phyloP scores from a whole-genome alignment of 2,329 filamentous ascomycete genomes.

The Aulographum hederae region DNA sequence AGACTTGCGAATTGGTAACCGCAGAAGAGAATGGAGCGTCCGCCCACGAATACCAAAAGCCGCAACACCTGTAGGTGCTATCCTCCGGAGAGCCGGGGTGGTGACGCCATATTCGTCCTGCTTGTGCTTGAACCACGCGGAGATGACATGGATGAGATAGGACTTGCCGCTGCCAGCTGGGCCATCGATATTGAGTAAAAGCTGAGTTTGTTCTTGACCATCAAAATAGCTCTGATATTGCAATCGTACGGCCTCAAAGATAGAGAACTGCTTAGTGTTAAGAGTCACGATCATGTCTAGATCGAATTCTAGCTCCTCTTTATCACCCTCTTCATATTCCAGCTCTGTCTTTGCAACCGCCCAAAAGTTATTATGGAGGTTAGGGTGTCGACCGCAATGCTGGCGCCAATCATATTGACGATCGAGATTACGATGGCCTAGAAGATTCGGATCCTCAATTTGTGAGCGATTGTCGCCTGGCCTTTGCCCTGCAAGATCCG shows the following conservation, averaged over 20 bases:
- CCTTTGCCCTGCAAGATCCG: background rate
- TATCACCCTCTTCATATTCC: too few relatives aligned
- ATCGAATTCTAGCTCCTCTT: too few relatives aligned
- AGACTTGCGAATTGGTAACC: background rate
- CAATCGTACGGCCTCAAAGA: too few relatives aligned
- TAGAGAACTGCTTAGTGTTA: too few relatives aligned
- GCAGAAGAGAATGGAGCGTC: background rate
- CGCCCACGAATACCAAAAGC: background rate
- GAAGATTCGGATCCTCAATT: background rate
- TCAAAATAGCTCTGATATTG: background rate
- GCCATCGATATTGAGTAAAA: slow-evolving; percentile 1
- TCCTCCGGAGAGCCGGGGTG: background rate
- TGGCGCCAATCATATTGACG: background rate
- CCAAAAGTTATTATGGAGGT: background rate
- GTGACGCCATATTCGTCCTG: background rate
- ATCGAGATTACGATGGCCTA: background rate
- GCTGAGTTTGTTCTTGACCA: background rate
- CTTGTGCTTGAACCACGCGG: background rate
- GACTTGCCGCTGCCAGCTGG: background rate
- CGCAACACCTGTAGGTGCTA: background rate
- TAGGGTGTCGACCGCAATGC: background rate
- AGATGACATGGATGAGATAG: background rate
- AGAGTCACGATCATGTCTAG: too few relatives aligned
- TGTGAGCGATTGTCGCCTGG: background rate
- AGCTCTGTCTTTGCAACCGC: background rate